Evolutionary conservation across 2,329 filamentous ascomycete species (phyloP).

Genomic region (Microsporum audouinii): DNA sequence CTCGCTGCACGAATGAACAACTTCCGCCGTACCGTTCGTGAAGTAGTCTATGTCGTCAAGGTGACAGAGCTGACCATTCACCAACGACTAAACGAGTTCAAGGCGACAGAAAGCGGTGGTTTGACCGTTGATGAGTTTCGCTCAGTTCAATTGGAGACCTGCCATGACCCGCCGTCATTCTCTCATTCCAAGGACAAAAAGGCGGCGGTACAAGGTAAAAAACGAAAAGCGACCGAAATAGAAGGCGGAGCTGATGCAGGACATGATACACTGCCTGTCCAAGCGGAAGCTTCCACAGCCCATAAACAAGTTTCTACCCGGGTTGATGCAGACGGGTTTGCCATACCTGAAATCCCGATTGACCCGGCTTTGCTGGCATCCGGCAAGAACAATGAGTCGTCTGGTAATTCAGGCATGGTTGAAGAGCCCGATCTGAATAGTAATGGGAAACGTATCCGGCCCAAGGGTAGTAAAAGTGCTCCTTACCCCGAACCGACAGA

Average conservation of each 20-base stretch:
- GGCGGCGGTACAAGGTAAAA: conserved; percentile 38
- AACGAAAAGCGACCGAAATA: conserved; percentile 30
- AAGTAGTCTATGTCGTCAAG: conserved; percentile 97
- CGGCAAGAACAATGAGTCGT: conserved; percentile 5
- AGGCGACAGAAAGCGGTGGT: conserved; percentile 67
- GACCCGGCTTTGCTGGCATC: conserved; percentile 31
- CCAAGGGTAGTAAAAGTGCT: conserved; percentile 23
- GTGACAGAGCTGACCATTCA: conserved; percentile 89
- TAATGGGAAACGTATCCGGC: conserved; percentile 14
- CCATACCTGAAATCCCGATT: conserved; percentile 45
- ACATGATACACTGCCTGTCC: conserved; percentile 12
- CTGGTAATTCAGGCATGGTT: neutral
- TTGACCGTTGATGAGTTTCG: conserved; percentile 79
- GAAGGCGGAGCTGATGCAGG: conserved; percentile 41
- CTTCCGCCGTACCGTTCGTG: conserved; percentile 79
- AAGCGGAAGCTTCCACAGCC: conserved; percentile 12
- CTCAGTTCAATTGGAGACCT: conserved; percentile 46
- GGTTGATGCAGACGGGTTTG: conserved; percentile 57
- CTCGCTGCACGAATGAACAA: conserved; percentile 98
- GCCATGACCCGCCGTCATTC: conserved; percentile 73
- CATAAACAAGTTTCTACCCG: conserved; percentile 25
- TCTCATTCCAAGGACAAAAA: conserved; percentile 46
- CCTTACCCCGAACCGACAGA: conserved; percentile 44
- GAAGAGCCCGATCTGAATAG: neutral
- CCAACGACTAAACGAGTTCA: conserved; percentile 85